Base-by-base conservation (phyloP, 2,329 filamentous ascomycete species). In the Fusarium stilboides region DNA sequence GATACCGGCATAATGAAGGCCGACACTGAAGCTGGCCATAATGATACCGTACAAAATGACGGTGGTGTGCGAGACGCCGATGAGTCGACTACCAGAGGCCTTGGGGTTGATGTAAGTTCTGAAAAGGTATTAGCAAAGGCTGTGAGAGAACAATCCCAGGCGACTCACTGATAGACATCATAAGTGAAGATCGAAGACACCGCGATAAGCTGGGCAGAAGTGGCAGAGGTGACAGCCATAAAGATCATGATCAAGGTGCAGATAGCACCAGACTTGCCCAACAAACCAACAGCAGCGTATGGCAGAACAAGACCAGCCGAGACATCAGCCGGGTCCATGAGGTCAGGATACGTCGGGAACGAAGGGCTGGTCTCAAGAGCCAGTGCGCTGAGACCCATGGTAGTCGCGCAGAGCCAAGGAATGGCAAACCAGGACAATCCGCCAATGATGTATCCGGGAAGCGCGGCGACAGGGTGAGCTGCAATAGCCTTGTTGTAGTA, bases 401-500 rank as follows among this genome's bases (percentile, higher is more conserved):
- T 97, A 0, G 93, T 97, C 2, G 94, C 94, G 4, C 90, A 92
- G 12, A 97, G 85, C 92, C 93, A 97, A 1, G 94, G 94, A 53
- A 98, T 97, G 1, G 94, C 94, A 72, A 97, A 97, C 94, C 94
- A 97, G 50, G 88, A 90, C 2, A 97, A 85, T 22, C 94, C 94
- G 7, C 94, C 94, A 65, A 95, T 87, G 56, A 97, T 91, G 76
- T 97, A 97, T 19, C 94, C 94, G 0, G 94, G 94, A 4, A 98
- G 87, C 0, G 94, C 94, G 64, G 95, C 90, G 1, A 95, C 91
- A 1, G 94, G 94, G 22, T 89, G 91, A 1, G 94, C 94, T 8
- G 94, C 93, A 74, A 97, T 97, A 17, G 94, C 94, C 80, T 97
- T 97, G 85, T 97, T 96, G 81, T 94, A 97, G 82, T 97, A 97